Conservation (phyloP, 371 early-diverging fungal genomes). For the Mucor velutinosus region DNA sequence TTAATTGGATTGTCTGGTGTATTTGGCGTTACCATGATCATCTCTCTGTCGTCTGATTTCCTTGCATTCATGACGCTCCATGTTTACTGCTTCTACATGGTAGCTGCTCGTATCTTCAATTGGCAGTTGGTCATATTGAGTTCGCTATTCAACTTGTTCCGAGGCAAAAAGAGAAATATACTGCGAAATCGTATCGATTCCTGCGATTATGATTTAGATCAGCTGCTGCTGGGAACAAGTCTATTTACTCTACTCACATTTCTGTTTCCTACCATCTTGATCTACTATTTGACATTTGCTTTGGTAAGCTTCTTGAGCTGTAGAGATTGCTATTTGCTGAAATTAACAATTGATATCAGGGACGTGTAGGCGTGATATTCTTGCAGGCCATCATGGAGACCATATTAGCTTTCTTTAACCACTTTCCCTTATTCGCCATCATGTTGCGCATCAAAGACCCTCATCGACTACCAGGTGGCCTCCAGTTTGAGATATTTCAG, state of each 20-base stretch:
- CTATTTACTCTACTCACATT: conserved; percentile 92
- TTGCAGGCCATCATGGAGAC: conserved; percentile 84
- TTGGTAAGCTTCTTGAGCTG: conserved; percentile 58
- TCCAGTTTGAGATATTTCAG: conserved; percentile 49
- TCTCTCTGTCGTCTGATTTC: conserved; percentile 83
- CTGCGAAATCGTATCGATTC: conserved; percentile 93
- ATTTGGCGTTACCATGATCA: conserved; percentile 85
- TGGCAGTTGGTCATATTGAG: conserved; percentile 87
- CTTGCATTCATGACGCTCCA: conserved; percentile 85
- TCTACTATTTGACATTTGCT: conserved; percentile 91
- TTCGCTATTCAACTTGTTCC: conserved; percentile 89
- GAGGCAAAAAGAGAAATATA: conserved; percentile 91
- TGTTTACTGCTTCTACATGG: conserved; percentile 91
- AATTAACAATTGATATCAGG: conserved; percentile 28
- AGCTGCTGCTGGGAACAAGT: conserved; percentile 92
- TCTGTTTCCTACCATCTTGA: conserved; percentile 92
- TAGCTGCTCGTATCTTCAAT: conserved; percentile 89
- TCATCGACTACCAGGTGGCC: conserved; percentile 77
- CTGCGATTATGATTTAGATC: conserved; percentile 94
- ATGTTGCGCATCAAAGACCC: conserved; percentile 90
- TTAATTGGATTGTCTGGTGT: conserved; percentile 78
- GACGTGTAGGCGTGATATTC: conserved; percentile 78
- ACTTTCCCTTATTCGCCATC: conserved; percentile 92
- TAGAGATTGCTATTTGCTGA: too few species aligned
- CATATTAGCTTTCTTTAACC: conserved; percentile 85